These are phyloP conservation scores for Verbascum thapsus DNA, from an alignment of 257 asterid genomes.

Conservation along the genomic window DNA sequence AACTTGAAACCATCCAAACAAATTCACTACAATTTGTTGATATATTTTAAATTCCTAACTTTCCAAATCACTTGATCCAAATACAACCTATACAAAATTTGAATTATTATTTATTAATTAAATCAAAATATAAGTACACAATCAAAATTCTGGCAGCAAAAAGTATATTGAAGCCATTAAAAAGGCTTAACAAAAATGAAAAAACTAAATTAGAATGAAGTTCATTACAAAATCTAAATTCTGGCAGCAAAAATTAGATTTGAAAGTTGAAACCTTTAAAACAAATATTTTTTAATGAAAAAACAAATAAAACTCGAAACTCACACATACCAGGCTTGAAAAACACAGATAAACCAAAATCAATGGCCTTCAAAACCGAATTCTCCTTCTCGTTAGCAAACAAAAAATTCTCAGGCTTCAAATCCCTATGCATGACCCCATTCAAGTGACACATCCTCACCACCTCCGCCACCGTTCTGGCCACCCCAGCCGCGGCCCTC, in stretches of 20 bases:
- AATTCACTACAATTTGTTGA: too few species aligned
- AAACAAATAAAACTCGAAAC: neutral
- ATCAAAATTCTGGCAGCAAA: too few species aligned
- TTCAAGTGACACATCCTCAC: constrained; percentile 79
- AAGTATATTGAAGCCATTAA: too few species aligned
- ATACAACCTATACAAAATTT: too few species aligned
- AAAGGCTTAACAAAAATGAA: too few species aligned
- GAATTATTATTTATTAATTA: too few species aligned
- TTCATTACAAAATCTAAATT: neutral
- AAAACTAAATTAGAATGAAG: too few species aligned
- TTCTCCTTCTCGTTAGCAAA: constrained; percentile 85
- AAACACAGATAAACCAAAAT: constrained; percentile 81
- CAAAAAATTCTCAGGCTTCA: constrained; percentile 88
- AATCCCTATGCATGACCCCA: constrained; percentile 85
- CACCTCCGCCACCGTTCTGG: constrained; percentile 72
- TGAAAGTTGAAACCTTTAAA: neutral
- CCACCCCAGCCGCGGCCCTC: constrained; percentile 71
- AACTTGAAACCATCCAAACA: too few species aligned
- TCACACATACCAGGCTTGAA: constrained; percentile 71
- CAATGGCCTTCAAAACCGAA: constrained; percentile 78
- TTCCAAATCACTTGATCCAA: too few species aligned
- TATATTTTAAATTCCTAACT: too few species aligned
- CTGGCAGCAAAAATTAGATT: neutral
- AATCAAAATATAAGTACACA: too few species aligned
- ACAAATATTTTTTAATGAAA: too few species aligned